These are phyloP conservation scores for Clonostachys chloroleuca DNA, from an alignment of 2,329 filamentous ascomycete species.

Conservation along the genomic window DNA sequence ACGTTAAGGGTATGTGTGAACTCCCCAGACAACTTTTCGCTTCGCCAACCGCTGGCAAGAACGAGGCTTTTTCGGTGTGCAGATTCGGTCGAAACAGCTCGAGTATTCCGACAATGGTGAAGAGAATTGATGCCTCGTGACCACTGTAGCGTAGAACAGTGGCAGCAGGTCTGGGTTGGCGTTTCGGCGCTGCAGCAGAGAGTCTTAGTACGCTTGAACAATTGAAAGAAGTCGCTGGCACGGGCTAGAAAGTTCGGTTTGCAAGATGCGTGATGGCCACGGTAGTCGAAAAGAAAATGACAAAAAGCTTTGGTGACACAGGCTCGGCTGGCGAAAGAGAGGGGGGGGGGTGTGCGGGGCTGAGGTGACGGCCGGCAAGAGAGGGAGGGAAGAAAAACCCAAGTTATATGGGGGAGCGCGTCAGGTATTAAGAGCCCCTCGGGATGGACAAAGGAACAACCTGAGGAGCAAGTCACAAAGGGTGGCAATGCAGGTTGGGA, in stretches of 20 bases:
- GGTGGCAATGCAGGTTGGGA: slow-evolving; percentile 4
- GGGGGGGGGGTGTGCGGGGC: slow-evolving; percentile 2
- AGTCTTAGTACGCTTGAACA: too few species aligned
- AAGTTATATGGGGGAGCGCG: slow-evolving; percentile 1
- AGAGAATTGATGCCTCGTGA: too few species aligned
- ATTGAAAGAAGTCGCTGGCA: slow-evolving; percentile 2
- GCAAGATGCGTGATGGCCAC: slow-evolving; percentile 1
- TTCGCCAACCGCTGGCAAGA: too few species aligned
- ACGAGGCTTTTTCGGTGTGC: too few species aligned
- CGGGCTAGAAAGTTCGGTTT: slow-evolving; percentile 2
- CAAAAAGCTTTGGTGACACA: slow-evolving; percentile 3
- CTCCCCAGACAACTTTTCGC: too few species aligned
- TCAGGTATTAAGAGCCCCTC: slow-evolving; percentile 1
- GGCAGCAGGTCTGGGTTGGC: background rate
- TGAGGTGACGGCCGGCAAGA: background rate
- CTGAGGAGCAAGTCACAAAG: background rate
- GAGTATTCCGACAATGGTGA: too few species aligned
- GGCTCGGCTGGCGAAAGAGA: background rate
- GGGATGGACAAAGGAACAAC: background rate
- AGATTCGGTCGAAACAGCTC: too few species aligned
- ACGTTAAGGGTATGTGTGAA: background rate
- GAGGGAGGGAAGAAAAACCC: background rate
- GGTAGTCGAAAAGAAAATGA: slow-evolving; percentile 3
- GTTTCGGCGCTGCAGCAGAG: too few species aligned
- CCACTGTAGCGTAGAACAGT: background rate